Evolutionary conservation across 805 yeast species (phyloP).

Genomic region (Wickerhamiella hasegawae): DNA sequence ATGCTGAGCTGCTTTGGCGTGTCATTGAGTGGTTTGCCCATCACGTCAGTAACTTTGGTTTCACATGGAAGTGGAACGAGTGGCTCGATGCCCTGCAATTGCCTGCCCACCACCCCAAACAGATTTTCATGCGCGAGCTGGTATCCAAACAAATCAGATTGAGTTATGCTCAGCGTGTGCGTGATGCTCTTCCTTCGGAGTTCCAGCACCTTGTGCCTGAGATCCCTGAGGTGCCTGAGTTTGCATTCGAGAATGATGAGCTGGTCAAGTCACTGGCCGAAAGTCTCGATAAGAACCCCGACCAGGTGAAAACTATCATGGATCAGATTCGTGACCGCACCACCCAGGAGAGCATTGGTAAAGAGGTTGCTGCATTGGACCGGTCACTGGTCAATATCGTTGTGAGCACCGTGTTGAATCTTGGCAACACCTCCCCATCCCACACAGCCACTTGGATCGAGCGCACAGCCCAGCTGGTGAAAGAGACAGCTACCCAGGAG

Average conservation of each 20-base stretch:
- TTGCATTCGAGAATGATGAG: conserved; percentile 26
- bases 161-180: conserved; percentile 57
- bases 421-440: conserved; percentile 79
- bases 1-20: conserved; percentile 57
- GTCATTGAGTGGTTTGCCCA: conserved; percentile 83
- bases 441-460: conserved; percentile 46
- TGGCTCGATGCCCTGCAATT: conserved; percentile 44
- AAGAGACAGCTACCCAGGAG: conserved; percentile 13
- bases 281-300: conserved; percentile 18
- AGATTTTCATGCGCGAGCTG: conserved; percentile 57
- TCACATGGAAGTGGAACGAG: conserved; percentile 96
- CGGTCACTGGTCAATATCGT: conserved; percentile 42
- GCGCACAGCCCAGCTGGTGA: conserved; percentile 25
- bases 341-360: conserved; percentile 19
- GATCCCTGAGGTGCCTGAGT: conserved; percentile 22
- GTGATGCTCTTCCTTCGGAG: conserved; percentile 45
- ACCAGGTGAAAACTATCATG: conserved; percentile 15
- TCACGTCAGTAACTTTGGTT: conserved; percentile 84
- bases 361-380: conserved; percentile 24
- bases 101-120: conserved; percentile 50
- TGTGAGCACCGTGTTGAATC: conserved; percentile 56
- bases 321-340: conserved; percentile 6
- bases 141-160: conserved; percentile 73
- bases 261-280: conserved; percentile 25
- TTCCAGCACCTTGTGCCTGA: conserved; percentile 31